These are phyloP conservation scores for Backusella sp. DNA, from an alignment of 192 early-diverging fungal species.

Conservation along the genomic window DNA sequence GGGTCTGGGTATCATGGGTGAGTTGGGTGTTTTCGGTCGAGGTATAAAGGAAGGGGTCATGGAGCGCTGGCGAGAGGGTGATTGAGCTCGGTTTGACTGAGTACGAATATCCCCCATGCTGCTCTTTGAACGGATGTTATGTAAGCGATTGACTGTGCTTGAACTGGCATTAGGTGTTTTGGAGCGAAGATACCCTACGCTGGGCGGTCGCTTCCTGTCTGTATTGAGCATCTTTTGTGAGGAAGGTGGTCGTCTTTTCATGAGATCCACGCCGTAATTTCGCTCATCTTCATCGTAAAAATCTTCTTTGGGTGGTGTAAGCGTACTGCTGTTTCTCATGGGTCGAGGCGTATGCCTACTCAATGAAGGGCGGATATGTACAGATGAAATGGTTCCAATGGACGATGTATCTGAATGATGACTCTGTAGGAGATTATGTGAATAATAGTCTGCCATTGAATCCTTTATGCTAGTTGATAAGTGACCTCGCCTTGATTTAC, in stretches of 20 bases:
- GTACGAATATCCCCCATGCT: slow-evolving; percentile 14
- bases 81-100: neutral
- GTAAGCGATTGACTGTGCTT: slow-evolving; percentile 17
- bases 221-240: neutral
- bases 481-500: neutral
- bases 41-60: slow-evolving; percentile 39
- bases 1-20: slow-evolving; percentile 15
- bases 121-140: slow-evolving; percentile 18
- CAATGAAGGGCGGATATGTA: neutral
- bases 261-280: neutral
- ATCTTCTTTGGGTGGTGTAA: neutral
- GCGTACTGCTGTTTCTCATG: neutral
- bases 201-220: neutral
- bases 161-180: slow-evolving; percentile 13
- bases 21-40: slow-evolving; percentile 33
- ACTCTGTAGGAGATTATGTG: slow-evolving; percentile 2
- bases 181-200: slow-evolving; percentile 1
- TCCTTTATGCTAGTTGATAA: neutral
- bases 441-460: neutral
- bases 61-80: slow-evolving; percentile 13
- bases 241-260: neutral
- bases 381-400: neutral
- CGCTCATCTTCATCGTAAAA: slow-evolving; percentile 19
- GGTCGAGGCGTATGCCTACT: neutral
- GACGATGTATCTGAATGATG: slow-evolving; percentile 26